Conservation (phyloP, 108 stramenopile genomes). For the Asterionellopsis glacialis region DNA sequence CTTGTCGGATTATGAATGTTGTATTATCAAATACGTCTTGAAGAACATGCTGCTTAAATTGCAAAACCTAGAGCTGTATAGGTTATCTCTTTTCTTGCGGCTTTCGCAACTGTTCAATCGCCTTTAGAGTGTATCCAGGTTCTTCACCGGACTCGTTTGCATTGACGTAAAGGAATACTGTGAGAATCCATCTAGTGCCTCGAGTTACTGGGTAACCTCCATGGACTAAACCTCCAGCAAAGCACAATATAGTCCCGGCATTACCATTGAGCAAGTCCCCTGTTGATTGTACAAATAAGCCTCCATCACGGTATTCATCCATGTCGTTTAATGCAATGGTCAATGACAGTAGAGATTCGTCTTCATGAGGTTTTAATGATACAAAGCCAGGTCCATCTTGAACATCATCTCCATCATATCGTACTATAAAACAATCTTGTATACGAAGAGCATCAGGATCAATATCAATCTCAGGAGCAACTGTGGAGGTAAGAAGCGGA, state of each 20-base stretch:
- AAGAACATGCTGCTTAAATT: too few relatives aligned
- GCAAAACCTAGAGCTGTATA: too few relatives aligned
- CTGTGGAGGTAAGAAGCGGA: neutral
- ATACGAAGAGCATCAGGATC: conserved; percentile 7
- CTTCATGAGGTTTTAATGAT: conserved; percentile 19
- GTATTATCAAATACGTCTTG: too few relatives aligned
- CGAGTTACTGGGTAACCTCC: conserved; percentile 13
- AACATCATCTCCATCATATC: conserved; percentile 28
- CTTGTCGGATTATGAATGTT: too few relatives aligned
- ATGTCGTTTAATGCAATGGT: conserved; percentile 43
- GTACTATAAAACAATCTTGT: conserved; percentile 56
- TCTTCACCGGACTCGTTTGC: conserved; percentile 4
- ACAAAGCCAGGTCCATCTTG: conserved; percentile 10
- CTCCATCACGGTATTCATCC: conserved; percentile 35
- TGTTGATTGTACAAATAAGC: conserved; percentile 32
- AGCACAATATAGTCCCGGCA: conserved; percentile 14
- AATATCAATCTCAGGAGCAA: conserved; percentile 4
- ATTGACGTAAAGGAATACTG: conserved; percentile 12
- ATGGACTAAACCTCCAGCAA: conserved; percentile 13
- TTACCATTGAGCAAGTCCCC: conserved; percentile 18
- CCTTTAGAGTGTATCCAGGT: conserved; percentile 9
- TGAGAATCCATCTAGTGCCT: conserved; percentile 17
- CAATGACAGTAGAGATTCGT: conserved; percentile 39
- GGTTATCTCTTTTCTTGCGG: too few relatives aligned
- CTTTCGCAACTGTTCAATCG: neutral